Evolutionary conservation across 805 yeast species (phyloP), one percentile per base, ranked within the genome.

Genomic region (Tetrapisispora fleetii): DNA sequence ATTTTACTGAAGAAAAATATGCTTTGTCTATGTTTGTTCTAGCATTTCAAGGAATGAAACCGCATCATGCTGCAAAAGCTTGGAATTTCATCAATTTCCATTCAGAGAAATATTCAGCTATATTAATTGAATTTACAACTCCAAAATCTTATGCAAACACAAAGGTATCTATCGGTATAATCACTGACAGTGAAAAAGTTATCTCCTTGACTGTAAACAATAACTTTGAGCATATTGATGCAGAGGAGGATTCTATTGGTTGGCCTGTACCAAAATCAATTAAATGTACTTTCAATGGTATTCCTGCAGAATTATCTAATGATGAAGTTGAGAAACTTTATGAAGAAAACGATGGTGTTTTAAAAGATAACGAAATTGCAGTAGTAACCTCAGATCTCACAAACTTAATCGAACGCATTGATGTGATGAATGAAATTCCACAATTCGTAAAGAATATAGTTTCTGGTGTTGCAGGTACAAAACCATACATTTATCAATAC

Each of bases 1-100:
- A 49, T 1, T 63, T 64, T 40, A 45, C 55, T 6, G 55, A 59
- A 24, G 54, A 58, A 8, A 52, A 55, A 10, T 62, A 65, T 22
- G 70, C 69, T 27, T 57, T 51, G 17, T 75, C 88, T 45, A 85
- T 93, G 95, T 90, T 81, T 63, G 96, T 91, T 47, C 83, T 86
- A 91, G 99, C 99, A 7, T 71, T 88, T 57, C 99, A 93, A 72
- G 98, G 98, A 52, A 90, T 93, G 98, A 93, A 93, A 68, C 99
- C 99, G 9, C 97, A 93, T 68, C 99, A 93, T 69, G 96, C 97
- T 35, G 99, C 99, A 49, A 87, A 95, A 52, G 70, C 88, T 21
- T 93, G 99, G 99, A 93, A 91, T 69, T 93, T 93, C 65, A 69
- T 86, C 53, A 84, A 87, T 68, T 91, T 85, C 76, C 96, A 87